Evolutionary conservation across 202 grass and related monocot species (phyloP).

Genomic region (Bolboschoenoplectus hybrid): DNA sequence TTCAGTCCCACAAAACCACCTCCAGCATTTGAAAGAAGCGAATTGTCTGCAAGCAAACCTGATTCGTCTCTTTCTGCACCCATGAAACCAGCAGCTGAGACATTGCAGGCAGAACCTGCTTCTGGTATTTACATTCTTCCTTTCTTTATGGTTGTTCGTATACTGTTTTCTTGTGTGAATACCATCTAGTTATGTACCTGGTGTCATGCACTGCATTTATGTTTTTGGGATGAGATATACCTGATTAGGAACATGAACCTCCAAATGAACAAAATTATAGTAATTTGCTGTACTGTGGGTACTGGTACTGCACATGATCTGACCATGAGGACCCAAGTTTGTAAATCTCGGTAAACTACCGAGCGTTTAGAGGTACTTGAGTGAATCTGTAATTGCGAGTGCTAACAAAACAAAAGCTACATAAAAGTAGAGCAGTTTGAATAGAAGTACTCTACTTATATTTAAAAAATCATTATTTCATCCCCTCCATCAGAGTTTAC

Average conservation of each 20-base stretch:
- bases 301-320: slow-evolving; percentile 9
- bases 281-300: not conserved
- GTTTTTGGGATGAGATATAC: not conserved
- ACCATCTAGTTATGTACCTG: not conserved
- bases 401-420: no score
- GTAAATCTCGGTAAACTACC: not conserved
- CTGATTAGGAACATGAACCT: not conserved
- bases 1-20: slow-evolving; percentile 45
- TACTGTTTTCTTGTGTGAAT: slow-evolving; percentile 8
- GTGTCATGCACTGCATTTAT: no score
- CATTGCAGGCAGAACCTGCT: slow-evolving; percentile 37
- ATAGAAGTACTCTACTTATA: no score
- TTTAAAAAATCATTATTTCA: not conserved
- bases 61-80: slow-evolving; percentile 37
- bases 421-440: no score
- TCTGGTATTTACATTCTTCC: slow-evolving; percentile 50
- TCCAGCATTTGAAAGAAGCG: slow-evolving; percentile 36
- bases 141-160: not conserved
- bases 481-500: slow-evolving; percentile 12
- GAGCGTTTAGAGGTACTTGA: not conserved
- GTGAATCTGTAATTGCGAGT: no score
- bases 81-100: slow-evolving; percentile 42
- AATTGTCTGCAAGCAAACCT: slow-evolving; percentile 40
- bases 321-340: not conserved
- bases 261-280: not conserved